phyloP scores from a whole-genome alignment of 352 stramenopile species.

The Hyaloperonospora arabidopsidis region DNA sequence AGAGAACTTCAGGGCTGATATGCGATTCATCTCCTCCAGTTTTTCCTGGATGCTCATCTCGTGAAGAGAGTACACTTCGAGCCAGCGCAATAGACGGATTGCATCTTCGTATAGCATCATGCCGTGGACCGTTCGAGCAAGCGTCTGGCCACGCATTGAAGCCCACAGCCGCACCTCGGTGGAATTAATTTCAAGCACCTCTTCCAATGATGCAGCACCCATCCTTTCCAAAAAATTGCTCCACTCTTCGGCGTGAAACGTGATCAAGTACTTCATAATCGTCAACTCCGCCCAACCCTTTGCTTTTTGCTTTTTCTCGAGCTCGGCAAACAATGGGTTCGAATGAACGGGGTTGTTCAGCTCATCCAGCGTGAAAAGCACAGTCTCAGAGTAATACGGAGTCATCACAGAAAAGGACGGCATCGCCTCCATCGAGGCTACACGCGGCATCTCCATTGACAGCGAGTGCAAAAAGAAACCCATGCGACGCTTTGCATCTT shows the following conservation, averaged over 20 bases:
- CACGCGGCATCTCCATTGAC: slow-evolving; percentile 73
- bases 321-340: slow-evolving; percentile 68
- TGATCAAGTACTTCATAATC: slow-evolving; percentile 86
- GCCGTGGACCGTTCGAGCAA: slow-evolving; percentile 79
- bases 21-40: slow-evolving; percentile 75
- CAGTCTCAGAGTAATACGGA: slow-evolving; percentile 83
- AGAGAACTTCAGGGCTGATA: slow-evolving; percentile 81
- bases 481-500: slow-evolving; percentile 80
- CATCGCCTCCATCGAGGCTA: slow-evolving; percentile 72
- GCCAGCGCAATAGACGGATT: slow-evolving; percentile 75
- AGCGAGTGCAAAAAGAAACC: slow-evolving; percentile 84
- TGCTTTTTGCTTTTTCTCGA: slow-evolving; percentile 65
- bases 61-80: slow-evolving; percentile 63
- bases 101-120: slow-evolving; percentile 89
- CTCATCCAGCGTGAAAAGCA: slow-evolving; percentile 82
- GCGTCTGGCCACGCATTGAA: slow-evolving; percentile 75
- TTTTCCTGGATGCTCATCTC: slow-evolving; percentile 64
- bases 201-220: slow-evolving; percentile 55
- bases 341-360: slow-evolving; percentile 75
- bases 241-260: slow-evolving; percentile 83
- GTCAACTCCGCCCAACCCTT: slow-evolving; percentile 72
- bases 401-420: slow-evolving; percentile 86
- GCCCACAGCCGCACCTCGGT: slow-evolving; percentile 81
- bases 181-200: slow-evolving; percentile 54
- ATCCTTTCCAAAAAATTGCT: slow-evolving; percentile 84